A percentile compares a stretch with the other conserved stretches of the same genome.
These are phyloP conservation scores for Forsythia suspensa DNA, from an alignment of 257 asterid species.

Conservation along the genomic window DNA sequence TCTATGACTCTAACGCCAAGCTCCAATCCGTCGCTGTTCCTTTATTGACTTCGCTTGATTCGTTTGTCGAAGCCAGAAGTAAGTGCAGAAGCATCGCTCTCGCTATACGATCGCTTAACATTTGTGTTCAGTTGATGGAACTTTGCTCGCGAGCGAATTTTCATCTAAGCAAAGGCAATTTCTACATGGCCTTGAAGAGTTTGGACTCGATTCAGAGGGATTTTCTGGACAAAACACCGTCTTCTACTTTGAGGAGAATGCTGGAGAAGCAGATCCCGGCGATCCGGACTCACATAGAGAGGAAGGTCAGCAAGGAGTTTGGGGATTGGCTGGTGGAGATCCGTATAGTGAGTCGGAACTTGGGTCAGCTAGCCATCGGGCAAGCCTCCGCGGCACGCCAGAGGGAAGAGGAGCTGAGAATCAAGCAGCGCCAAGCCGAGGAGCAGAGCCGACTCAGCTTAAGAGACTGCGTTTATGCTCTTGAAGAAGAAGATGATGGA, in stretches of 20 bases:
- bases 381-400: constrained; percentile 97
- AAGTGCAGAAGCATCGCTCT: constrained; percentile 61
- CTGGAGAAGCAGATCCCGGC: constrained; percentile 95
- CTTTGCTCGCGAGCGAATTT: constrained; percentile 71
- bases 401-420: constrained; percentile 88
- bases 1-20: constrained; percentile 64
- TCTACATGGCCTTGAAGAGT: constrained; percentile 90
- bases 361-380: constrained; percentile 96
- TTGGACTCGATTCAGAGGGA: constrained; percentile 72
- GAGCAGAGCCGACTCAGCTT: constrained; percentile 92
- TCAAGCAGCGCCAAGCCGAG: constrained; percentile 94
- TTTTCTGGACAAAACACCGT: constrained; percentile 57
- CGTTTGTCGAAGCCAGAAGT: constrained; percentile 73
- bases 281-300: constrained; percentile 74
- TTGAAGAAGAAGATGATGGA: constrained; percentile 88
- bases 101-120: constrained; percentile 67
- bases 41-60: constrained; percentile 68
- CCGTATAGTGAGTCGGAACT: constrained; percentile 76
- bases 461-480: constrained; percentile 80
- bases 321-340: constrained; percentile 98
- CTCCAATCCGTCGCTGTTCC: constrained; percentile 89
- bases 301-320: constrained; percentile 75
- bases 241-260: constrained; percentile 66
- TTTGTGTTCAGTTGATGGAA: constrained; percentile 63
- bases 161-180: constrained; percentile 57